Evolutionary conservation across 305 asterid species (phyloP).

Genomic region (Coffea humblotiana): DNA sequence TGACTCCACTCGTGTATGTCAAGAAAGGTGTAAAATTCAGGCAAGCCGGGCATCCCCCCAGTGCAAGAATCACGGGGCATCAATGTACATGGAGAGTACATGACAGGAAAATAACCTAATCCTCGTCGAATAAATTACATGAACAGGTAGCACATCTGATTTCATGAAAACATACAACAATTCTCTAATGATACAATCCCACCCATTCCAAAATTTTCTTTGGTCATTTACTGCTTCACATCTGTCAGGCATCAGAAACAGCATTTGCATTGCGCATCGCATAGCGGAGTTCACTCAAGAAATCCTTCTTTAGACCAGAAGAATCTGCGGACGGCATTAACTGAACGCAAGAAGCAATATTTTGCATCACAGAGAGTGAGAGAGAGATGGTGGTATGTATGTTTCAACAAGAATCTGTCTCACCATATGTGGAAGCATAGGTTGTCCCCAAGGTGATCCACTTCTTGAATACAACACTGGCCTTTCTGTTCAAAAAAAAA

Average conservation of each 20-base stretch:
- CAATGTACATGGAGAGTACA: not conserved
- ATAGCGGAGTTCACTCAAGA: slow-evolving; percentile 64
- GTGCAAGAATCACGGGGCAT: not conserved
- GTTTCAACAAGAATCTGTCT: slow-evolving; percentile 1
- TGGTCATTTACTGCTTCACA: slow-evolving; percentile 16
- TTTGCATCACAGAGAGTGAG: not conserved
- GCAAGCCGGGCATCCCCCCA: not conserved
- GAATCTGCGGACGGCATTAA: slow-evolving; percentile 50
- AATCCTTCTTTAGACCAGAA: slow-evolving; percentile 66
- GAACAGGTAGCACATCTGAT: slow-evolving; percentile 8
- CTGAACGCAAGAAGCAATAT: slow-evolving; percentile 35
- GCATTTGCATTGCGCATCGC: slow-evolving; percentile 62
- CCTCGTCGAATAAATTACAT: not conserved
- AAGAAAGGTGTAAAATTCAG: not conserved
- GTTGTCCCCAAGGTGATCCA: slow-evolving; percentile 64
- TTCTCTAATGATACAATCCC: slow-evolving; percentile 8
- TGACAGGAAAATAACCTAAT: not conserved
- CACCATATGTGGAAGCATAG: slow-evolving; percentile 81
- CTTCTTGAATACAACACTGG: slow-evolving; percentile 72
- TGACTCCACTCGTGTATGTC: not conserved
- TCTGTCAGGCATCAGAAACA: slow-evolving; percentile 34
- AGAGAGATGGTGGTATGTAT: not conserved
- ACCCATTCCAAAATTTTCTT: not conserved
- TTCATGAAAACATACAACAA: slow-evolving; percentile 17
- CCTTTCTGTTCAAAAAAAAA: slow-evolving; percentile 49